A percentile compares a stretch with the other conserved stretches of the same genome.
Conservation (phyloP, 1,284 basidiomycete species). For the Cerioporus squamosus region DNA sequence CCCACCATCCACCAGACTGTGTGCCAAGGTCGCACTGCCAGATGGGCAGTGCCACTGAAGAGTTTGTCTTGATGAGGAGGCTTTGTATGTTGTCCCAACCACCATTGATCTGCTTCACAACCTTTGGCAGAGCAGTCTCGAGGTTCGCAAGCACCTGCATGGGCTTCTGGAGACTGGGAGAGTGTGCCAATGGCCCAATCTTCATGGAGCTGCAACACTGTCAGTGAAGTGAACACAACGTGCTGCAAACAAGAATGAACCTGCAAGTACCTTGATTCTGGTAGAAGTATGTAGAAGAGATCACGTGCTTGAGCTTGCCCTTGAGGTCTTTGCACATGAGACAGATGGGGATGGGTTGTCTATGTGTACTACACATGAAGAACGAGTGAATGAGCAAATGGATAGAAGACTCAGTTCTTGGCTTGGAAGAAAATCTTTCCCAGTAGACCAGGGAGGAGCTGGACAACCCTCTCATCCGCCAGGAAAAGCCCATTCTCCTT, state of each 20-base stretch:
- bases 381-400: not conserved
- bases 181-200: constrained; percentile 80
- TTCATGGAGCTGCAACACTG: constrained; percentile 76
- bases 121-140: constrained; percentile 74
- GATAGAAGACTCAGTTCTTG: constrained; percentile 74
- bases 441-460: constrained; percentile 85
- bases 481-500: constrained; percentile 94
- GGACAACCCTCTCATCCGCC: constrained; percentile 89
- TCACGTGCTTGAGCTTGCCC: constrained; percentile 86
- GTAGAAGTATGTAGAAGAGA: constrained; percentile 93
- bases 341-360: constrained; percentile 93
- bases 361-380: constrained; percentile 36
- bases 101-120: constrained; percentile 74
- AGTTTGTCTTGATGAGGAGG: constrained; percentile 90
- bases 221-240: not conserved
- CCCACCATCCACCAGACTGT: constrained; percentile 66
- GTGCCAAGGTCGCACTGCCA: constrained; percentile 81
- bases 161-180: constrained; percentile 73
- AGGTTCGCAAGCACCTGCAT: constrained; percentile 84
- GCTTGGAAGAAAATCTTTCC: constrained; percentile 93
- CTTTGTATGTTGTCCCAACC: constrained; percentile 94
- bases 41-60: constrained; percentile 85
- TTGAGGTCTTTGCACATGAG: constrained; percentile 88
- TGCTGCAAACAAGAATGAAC: constrained; percentile 51
- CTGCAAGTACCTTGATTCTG: constrained; percentile 90